These are phyloP conservation scores for Raffaelea ambrosiae DNA, from an alignment of 2,329 filamentous ascomycete genomes.

Conservation along the genomic window DNA sequence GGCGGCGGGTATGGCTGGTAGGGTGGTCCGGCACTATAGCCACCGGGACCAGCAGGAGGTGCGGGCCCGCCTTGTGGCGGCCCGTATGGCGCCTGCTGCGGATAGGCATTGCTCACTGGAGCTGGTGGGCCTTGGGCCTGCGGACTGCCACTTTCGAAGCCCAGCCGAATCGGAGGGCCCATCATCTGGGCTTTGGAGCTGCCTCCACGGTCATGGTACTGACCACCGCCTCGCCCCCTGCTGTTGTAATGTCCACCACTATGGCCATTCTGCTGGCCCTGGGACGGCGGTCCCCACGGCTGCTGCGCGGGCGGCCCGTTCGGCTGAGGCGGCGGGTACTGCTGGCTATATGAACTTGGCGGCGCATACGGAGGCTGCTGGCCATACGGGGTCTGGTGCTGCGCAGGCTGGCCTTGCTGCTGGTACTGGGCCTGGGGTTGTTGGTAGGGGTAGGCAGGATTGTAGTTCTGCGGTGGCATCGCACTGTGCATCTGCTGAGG, in stretches of 20 bases:
- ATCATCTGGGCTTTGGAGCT: conserved; percentile 31
- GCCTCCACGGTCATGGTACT: conserved; percentile 29
- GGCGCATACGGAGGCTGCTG: conserved; percentile 13
- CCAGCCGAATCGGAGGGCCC: conserved; percentile 48
- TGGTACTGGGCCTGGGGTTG: conserved; percentile 33
- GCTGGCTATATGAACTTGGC: conserved; percentile 13
- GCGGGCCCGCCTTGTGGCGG: conserved; percentile 15
- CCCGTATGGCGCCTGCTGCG: conserved; percentile 22
- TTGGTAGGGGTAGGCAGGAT: conserved; percentile 51
- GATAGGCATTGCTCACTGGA: conserved; percentile 35
- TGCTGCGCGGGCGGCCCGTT: conserved; percentile 29
- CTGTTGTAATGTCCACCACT: conserved; percentile 26
- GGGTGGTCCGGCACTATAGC: conserved; percentile 18
- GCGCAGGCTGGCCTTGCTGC: conserved; percentile 24
- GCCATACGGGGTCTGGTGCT: conserved; percentile 8
- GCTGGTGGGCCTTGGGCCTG: conserved; percentile 31
- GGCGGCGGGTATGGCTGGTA: conserved; percentile 31
- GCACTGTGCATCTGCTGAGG: conserved; percentile 34
- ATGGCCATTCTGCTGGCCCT: conserved; percentile 14
- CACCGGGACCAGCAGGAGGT: conserved; percentile 14
- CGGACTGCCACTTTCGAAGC: conserved; percentile 32
- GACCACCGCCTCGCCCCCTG: conserved; percentile 32
- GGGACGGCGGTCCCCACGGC: conserved; percentile 27
- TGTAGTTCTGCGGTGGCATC: conserved; percentile 45
- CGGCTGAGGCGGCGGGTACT: conserved; percentile 17